phyloP scores from a whole-genome alignment of 805 yeast genomes.

The Yarrowia sp. region DNA sequence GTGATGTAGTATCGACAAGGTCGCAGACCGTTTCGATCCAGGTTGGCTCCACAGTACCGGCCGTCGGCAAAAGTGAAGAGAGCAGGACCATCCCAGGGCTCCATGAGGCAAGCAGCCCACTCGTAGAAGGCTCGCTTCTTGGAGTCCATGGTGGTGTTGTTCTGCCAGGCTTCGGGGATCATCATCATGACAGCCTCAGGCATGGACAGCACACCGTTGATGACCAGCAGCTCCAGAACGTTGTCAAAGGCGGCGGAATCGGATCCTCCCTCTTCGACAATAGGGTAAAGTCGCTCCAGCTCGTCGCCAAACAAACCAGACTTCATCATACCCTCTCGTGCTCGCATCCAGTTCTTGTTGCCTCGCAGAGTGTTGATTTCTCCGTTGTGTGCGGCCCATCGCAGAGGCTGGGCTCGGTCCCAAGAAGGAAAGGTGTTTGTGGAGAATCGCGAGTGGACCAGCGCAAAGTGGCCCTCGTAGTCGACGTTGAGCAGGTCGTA shows the following conservation, averaged over 20 bases:
- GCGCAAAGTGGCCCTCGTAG: slow-evolving; percentile 91
- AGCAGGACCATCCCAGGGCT: slow-evolving; percentile 99
- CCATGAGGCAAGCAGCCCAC: slow-evolving; percentile 99
- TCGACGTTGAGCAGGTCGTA: slow-evolving; percentile 89
- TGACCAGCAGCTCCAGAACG: slow-evolving; percentile 84
- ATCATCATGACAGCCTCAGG: slow-evolving; percentile 97
- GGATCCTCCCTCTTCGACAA: slow-evolving; percentile 97
- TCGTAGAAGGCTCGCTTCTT: slow-evolving; percentile 93
- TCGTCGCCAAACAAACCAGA: slow-evolving; percentile 87
- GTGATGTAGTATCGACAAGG: slow-evolving; percentile 98
- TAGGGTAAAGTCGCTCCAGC: slow-evolving; percentile 85
- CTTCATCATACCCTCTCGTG: slow-evolving; percentile 95
- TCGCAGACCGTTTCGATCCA: slow-evolving; percentile 95
- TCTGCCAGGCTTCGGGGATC: slow-evolving; percentile 98
- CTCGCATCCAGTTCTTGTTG: slow-evolving; percentile 98
- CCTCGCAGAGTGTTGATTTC: slow-evolving; percentile 97
- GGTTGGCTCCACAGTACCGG: slow-evolving; percentile 95
- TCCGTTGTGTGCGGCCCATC: slow-evolving; percentile 98
- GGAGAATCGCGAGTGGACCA: slow-evolving; percentile 95
- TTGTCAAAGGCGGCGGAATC: slow-evolving; percentile 98
- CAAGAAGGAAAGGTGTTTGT: slow-evolving; percentile 99
- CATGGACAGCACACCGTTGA: slow-evolving; percentile 84
- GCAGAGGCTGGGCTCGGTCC: slow-evolving; percentile 98
- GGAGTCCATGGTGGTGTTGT: slow-evolving; percentile 80
- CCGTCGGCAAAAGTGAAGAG: slow-evolving; percentile 95